Conservation (phyloP, 2,329 filamentous ascomycete genomes). For the Exophiala aquamarina region DNA sequence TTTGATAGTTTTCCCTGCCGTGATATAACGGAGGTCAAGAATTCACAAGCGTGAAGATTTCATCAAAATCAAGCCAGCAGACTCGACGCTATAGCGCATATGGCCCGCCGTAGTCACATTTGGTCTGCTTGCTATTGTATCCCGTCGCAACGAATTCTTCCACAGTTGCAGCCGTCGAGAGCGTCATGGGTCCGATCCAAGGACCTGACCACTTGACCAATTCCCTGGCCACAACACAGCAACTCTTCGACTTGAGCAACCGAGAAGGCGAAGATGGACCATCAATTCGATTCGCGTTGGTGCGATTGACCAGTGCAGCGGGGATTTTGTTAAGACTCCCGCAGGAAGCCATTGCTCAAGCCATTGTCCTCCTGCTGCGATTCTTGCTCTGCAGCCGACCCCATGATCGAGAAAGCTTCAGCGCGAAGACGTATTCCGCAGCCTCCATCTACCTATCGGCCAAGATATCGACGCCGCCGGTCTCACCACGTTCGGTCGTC, state of each 20-base stretch:
- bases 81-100: no score
- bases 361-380: slow-evolving; percentile 76
- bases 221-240: slow-evolving; percentile 44
- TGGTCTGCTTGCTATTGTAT: no score
- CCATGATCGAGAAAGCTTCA: slow-evolving; percentile 12
- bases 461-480: slow-evolving; percentile 76
- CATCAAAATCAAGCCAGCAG: no score
- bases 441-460: slow-evolving; percentile 77
- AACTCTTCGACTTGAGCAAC: slow-evolving; percentile 36
- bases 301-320: slow-evolving; percentile 47
- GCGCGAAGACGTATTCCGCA: slow-evolving; percentile 71
- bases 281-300: slow-evolving; percentile 46
- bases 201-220: slow-evolving; percentile 35
- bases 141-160: no score
- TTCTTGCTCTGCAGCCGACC: slow-evolving; percentile 37
- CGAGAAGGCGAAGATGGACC: slow-evolving; percentile 37
- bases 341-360: slow-evolving; percentile 81
- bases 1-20: no score
- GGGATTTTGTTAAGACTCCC: slow-evolving; percentile 75
- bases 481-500: slow-evolving; percentile 74
- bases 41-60: no score
- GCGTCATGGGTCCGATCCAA: slow-evolving; percentile 16
- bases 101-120: no score
- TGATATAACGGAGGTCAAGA: no score
- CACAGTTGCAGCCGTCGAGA: background rate